Conservation (phyloP, 2,329 filamentous ascomycete species). For the Alternaria consortialis region DNA sequence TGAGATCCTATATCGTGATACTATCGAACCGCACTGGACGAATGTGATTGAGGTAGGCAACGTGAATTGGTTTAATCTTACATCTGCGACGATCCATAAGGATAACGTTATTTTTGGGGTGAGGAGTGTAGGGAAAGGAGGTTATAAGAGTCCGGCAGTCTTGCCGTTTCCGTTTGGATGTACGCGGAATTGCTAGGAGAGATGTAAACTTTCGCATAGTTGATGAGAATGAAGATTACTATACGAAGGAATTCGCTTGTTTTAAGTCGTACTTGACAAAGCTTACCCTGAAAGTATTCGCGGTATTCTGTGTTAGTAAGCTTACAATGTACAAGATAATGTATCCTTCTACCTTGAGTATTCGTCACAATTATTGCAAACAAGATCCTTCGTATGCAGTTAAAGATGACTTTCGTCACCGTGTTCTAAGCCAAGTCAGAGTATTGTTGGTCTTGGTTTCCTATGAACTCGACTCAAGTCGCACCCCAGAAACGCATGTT, state of each 20-base stretch:
- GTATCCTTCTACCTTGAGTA: too few species aligned
- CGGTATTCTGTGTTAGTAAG: too few species aligned
- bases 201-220: neutral
- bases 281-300: too few species aligned
- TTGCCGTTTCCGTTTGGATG: conserved; percentile 49
- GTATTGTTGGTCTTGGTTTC: too few species aligned
- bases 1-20: conserved; percentile 63
- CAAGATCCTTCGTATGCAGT: too few species aligned
- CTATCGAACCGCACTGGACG: conserved; percentile 60
- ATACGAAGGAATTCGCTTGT: too few species aligned
- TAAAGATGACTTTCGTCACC: too few species aligned
- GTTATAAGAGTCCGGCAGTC: conserved; percentile 58
- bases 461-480: too few species aligned
- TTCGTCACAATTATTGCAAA: too few species aligned
- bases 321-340: too few species aligned
- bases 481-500: neutral
- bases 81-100: conserved; percentile 59
- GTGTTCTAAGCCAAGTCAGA: too few species aligned
- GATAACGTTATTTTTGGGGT: conserved; percentile 66
- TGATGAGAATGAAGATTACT: neutral
- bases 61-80: conserved; percentile 48
- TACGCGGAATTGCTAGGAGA: conserved; percentile 24
- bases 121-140: conserved; percentile 57
- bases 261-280: too few species aligned
- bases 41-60: conserved; percentile 58